Evolutionary conservation across 2,329 filamentous ascomycete genomes (phyloP).

Genomic region (Thermothelomyces thermophilus): DNA sequence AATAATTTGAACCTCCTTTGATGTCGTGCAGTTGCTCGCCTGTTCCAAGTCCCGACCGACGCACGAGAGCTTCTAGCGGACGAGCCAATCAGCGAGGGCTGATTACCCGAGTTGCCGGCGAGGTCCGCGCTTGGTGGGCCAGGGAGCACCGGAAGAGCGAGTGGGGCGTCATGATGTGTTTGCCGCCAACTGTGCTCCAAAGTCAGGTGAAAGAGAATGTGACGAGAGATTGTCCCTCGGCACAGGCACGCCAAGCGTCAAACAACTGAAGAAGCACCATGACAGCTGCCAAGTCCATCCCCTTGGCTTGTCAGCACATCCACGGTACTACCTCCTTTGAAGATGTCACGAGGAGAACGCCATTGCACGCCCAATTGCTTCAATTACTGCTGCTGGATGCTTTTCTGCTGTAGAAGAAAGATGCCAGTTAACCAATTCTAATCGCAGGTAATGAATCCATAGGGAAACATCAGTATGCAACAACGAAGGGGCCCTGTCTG

Average conservation of each 20-base stretch:
- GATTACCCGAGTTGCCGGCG: constrained; percentile 30
- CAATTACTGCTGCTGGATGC: too few species aligned
- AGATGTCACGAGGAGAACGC: too few species aligned
- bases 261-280: too few species aligned
- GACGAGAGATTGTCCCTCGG: neutral
- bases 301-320: too few species aligned
- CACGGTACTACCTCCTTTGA: too few species aligned
- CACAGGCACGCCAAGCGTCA: neutral
- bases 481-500: too few species aligned
- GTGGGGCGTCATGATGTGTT: constrained; percentile 7
- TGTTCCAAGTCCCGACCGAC: constrained; percentile 14
- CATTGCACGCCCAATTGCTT: too few species aligned
- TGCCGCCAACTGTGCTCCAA: neutral
- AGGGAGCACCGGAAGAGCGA: neutral
- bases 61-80: constrained; percentile 13
- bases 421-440: too few species aligned
- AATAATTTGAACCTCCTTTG: constrained; percentile 22
- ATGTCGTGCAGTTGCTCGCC: constrained; percentile 12
- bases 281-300: too few species aligned
- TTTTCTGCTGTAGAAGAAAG: too few species aligned
- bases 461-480: too few species aligned
- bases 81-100: constrained; percentile 25
- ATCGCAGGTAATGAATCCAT: too few species aligned
- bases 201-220: neutral
- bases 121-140: constrained; percentile 17